Conservation (phyloP, 192 early-diverging fungal species). For the Backusella liffmaniae region DNA sequence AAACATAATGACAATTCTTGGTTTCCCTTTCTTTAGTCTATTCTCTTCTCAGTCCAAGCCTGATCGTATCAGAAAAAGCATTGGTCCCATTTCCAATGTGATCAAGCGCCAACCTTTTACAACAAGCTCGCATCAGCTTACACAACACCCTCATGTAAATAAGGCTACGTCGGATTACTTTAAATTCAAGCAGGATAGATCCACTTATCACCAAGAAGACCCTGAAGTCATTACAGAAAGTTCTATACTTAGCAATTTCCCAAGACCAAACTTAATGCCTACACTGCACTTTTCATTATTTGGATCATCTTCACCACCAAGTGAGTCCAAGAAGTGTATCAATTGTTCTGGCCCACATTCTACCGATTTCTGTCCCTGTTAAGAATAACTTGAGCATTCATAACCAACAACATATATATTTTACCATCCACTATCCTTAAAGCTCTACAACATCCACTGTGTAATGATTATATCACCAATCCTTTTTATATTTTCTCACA, state of each 20-base stretch:
- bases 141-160: not conserved
- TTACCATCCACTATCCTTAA: not conserved
- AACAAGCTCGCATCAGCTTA: not conserved
- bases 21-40: slow-evolving; percentile 24
- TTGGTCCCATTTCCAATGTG: slow-evolving; percentile 25
- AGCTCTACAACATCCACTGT: not conserved
- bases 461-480: not conserved
- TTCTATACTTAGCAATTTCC: slow-evolving; percentile 25
- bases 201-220: not conserved
- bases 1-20: slow-evolving; percentile 15
- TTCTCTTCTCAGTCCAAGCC: slow-evolving; percentile 24
- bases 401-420: not conserved
- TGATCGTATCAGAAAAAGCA: slow-evolving; percentile 33
- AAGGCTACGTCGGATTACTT: not conserved
- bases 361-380: slow-evolving; percentile 41
- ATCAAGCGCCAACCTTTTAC: not conserved
- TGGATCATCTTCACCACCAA: not conserved
- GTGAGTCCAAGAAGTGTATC: slow-evolving; percentile 12
- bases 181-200: slow-evolving; percentile 1
- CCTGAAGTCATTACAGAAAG: slow-evolving; percentile 30
- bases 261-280: slow-evolving; percentile 39
- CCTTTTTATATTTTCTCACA: not conserved
- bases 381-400: not conserved
- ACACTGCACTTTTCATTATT: slow-evolving; percentile 32
- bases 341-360: slow-evolving; percentile 42